Conservation (phyloP, 2,329 filamentous ascomycete species). For the Simplicillium sp. region DNA sequence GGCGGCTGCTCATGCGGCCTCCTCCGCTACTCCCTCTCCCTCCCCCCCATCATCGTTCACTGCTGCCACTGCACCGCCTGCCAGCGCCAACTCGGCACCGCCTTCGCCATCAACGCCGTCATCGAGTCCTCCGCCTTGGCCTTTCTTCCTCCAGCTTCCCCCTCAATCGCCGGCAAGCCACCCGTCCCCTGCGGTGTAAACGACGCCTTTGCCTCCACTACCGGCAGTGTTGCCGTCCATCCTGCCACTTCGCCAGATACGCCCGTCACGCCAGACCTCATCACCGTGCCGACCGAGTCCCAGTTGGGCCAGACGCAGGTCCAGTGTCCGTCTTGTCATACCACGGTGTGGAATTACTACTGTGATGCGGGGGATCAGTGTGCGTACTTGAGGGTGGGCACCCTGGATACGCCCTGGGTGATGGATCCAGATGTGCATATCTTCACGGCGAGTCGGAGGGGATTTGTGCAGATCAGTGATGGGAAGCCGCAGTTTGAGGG, state of each 20-base stretch:
- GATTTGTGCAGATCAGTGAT: constrained; percentile 26
- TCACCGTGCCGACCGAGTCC: constrained; percentile 27
- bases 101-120: constrained; percentile 28
- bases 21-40: constrained; percentile 54
- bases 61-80: constrained; percentile 38
- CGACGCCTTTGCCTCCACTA: constrained; percentile 13
- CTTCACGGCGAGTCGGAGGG: constrained; percentile 26
- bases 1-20: constrained; percentile 59
- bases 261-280: constrained; percentile 8
- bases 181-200: background rate
- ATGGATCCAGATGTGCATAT: constrained; percentile 36
- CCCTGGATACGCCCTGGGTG: constrained; percentile 27
- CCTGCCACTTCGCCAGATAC: background rate
- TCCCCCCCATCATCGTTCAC: constrained; percentile 38
- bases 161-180: constrained; percentile 10
- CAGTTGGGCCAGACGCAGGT: constrained; percentile 28
- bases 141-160: constrained; percentile 17
- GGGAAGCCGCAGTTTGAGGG: constrained; percentile 25
- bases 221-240: constrained; percentile 6
- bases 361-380: constrained; percentile 17
- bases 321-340: constrained; percentile 31
- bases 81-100: constrained; percentile 32
- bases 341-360: constrained; percentile 32
- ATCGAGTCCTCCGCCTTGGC: constrained; percentile 27
- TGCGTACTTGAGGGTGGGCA: constrained; percentile 31